Conservation (phyloP, 2,329 filamentous ascomycete genomes). For the Cyphellophora europaea region DNA sequence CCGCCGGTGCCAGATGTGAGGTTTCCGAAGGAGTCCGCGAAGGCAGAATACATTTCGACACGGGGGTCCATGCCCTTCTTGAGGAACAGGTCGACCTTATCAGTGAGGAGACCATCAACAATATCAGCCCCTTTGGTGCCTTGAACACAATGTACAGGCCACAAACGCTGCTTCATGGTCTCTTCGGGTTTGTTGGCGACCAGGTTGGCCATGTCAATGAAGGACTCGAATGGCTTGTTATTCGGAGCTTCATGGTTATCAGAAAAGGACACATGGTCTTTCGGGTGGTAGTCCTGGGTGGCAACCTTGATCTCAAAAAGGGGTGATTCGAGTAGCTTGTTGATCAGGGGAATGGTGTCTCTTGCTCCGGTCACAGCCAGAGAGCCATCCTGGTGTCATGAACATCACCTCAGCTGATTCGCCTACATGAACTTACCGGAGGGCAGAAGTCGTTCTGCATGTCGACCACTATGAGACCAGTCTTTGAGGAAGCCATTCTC, state of each 20-base stretch:
- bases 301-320: constrained; percentile 64
- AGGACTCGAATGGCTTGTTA: constrained; percentile 59
- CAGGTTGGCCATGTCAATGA: constrained; percentile 47
- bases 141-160: constrained; percentile 86
- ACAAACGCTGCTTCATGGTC: constrained; percentile 59
- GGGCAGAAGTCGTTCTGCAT: constrained; percentile 93
- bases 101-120: constrained; percentile 58
- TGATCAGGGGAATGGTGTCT: constrained; percentile 60
- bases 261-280: constrained; percentile 79
- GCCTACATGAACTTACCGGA: constrained; percentile 50
- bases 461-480: constrained; percentile 69
- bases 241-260: constrained; percentile 58
- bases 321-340: constrained; percentile 60
- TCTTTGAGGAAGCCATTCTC: constrained; percentile 32
- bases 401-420: constrained; percentile 5
- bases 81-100: constrained; percentile 55
- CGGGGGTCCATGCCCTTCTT: constrained; percentile 66
- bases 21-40: constrained; percentile 66
- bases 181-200: constrained; percentile 25
- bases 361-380: constrained; percentile 71
- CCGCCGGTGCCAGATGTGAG: constrained; percentile 24
- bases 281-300: constrained; percentile 88
- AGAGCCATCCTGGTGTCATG: constrained; percentile 57
- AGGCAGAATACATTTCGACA: constrained; percentile 92
- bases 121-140: constrained; percentile 62